Evolutionary conservation across 2,329 filamentous ascomycete species (phyloP).

Genomic region (Chaetomium olivaceum): DNA sequence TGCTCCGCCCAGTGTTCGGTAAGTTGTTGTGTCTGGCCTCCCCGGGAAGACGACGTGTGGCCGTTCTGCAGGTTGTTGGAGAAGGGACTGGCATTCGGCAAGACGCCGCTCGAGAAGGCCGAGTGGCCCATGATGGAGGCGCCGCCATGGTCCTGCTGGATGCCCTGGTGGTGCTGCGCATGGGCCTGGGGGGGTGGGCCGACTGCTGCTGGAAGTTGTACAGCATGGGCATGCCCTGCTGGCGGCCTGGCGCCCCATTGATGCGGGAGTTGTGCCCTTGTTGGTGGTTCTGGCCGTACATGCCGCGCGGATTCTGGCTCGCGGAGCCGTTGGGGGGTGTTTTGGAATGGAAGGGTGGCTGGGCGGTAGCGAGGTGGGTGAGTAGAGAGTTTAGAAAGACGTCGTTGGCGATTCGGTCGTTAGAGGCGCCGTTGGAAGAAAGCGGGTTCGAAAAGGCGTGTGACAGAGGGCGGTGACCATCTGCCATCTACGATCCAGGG

Average conservation of each 20-base stretch:
- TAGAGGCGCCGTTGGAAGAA: slow-evolving; percentile 55
- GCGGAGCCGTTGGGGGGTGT: slow-evolving; percentile 36
- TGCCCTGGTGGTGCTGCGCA: slow-evolving; percentile 61
- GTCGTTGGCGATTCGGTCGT: slow-evolving; percentile 42
- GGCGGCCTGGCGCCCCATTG: slow-evolving; percentile 67
- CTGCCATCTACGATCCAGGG: slow-evolving; percentile 60
- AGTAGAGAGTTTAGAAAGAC: slow-evolving; percentile 39
- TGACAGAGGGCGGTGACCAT: slow-evolving; percentile 66
- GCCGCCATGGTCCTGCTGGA: slow-evolving; percentile 61
- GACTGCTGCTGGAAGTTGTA: slow-evolving; percentile 68
- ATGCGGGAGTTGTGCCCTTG: slow-evolving; percentile 74
- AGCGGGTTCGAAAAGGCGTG: slow-evolving; percentile 60
- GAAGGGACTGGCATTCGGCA: slow-evolving; percentile 65
- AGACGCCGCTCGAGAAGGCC: slow-evolving; percentile 61
- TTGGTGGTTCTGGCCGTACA: slow-evolving; percentile 74
- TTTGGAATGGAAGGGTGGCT: slow-evolving; percentile 36
- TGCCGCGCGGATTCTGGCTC: slow-evolving; percentile 48
- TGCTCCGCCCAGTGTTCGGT: slow-evolving; percentile 86
- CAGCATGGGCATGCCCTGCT: slow-evolving; percentile 59
- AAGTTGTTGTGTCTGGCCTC: slow-evolving; percentile 52
- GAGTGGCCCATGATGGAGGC: slow-evolving; percentile 59
- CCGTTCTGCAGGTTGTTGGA: slow-evolving; percentile 59
- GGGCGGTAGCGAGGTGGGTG: slow-evolving; percentile 36
- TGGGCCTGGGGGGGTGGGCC: slow-evolving; percentile 63
- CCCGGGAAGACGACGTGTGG: slow-evolving; percentile 50